Evolutionary conservation across 768 basidiomycete genomes (phyloP).

Genomic region (Sistotremastrum suecicum): DNA sequence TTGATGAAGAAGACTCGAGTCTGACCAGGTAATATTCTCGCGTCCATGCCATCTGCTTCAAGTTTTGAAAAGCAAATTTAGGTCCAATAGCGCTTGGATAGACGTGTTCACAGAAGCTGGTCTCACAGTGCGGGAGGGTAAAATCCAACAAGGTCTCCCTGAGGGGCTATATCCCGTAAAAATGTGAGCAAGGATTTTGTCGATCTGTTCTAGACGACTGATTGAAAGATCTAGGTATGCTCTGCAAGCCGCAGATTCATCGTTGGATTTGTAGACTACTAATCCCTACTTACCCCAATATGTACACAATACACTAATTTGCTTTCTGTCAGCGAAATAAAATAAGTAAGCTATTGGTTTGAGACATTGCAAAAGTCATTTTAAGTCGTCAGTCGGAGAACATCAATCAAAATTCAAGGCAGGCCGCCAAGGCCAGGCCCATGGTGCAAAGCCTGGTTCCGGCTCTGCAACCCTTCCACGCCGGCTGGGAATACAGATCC

Average conservation of each 20-base stretch:
- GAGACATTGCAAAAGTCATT: too few relatives aligned
- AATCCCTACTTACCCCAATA: too few relatives aligned
- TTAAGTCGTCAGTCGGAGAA: too few relatives aligned
- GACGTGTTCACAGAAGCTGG: slow-evolving; percentile 60
- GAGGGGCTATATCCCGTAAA: slow-evolving; percentile 71
- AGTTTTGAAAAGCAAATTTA: slow-evolving; percentile 16
- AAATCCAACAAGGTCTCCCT: slow-evolving; percentile 75
- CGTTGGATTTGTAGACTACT: too few relatives aligned
- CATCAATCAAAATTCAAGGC: too few relatives aligned
- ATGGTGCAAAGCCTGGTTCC: too few relatives aligned
- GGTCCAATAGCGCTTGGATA: slow-evolving; percentile 79
- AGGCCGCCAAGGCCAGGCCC: too few relatives aligned
- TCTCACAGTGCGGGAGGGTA: slow-evolving; percentile 53
- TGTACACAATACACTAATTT: too few relatives aligned
- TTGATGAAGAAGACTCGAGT: slow-evolving; percentile 83
- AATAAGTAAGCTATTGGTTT: too few relatives aligned
- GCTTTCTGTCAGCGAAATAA: too few relatives aligned
- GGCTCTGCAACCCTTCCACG: too few relatives aligned
- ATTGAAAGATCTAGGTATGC: slow-evolving; percentile 33
- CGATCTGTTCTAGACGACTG: background rate
- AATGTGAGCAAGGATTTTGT: slow-evolving; percentile 38
- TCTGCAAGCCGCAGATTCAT: slow-evolving; percentile 21
- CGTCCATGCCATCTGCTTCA: background rate
- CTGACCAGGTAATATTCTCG: slow-evolving; percentile 53
- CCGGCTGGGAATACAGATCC: too few relatives aligned